Evolutionary conservation across 768 basidiomycete species (phyloP), one percentile per base, ranked within the genome.

Genomic region (Boletus coccyginus): DNA sequence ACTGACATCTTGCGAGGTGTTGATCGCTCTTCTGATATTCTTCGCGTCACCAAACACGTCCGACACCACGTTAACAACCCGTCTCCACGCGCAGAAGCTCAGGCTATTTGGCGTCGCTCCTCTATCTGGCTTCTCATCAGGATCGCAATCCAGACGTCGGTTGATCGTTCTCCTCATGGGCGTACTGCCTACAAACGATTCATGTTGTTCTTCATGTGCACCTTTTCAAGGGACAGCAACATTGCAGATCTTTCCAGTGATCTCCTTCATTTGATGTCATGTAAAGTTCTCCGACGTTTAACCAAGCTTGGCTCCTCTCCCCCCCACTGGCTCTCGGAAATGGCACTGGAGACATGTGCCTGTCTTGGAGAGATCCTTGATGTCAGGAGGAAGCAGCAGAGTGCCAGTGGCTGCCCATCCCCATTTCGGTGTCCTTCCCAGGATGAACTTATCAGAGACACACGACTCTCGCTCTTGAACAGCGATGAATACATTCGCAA

Each of bases 171-270:
- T 11, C 27, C 42, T 47, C 53, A 55, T 35, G 58, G 56, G 19
- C 8, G 54, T 14, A 41, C 41, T 9, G 65, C 62, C 1, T 83
- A 84, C 66, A 83, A 83, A 50, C 12, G 38, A 10, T 83, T 83
- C 64, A 74, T 80, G 61, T 53, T 77, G 3, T 81, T 73, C 50
- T 66, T 81, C 50, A 55, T 75, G 33, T 62, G 71, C 2, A 44
- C 58, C 24, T 43, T 67, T 3, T 55, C 76, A 4, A 50, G 57
- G 12, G 21, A 63, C 3, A 68, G 67, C 3, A 48, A 64, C 2
- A 40, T 57, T 2, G 5, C 5, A 0, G 17, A 60, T n/a, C 45
- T 60, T 36, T 43, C 57, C 6, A 67, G 55, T 46, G 61, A 71
- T 38, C 32, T 68, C 5, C 63, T 72, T 35, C 62, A 63, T 33